A percentile compares a stretch with the other conserved stretches of the same genome.
Conservation (phyloP, 257 asterid species). For the Solanum sitiens region DNA sequence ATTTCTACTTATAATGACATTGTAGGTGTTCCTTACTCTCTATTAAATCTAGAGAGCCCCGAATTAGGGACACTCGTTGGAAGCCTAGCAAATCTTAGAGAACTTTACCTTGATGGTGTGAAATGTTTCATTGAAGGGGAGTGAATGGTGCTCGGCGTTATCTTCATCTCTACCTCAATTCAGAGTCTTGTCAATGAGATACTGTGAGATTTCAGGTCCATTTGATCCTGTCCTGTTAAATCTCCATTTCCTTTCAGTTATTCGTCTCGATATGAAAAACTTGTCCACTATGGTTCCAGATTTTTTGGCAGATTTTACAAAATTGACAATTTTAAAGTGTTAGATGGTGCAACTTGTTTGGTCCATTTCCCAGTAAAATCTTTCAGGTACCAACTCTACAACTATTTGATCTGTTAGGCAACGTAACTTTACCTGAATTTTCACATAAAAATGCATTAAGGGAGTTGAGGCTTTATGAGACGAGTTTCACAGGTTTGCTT, state of each 20-base stretch:
- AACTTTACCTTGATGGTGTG: neutral
- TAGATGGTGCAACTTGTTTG: neutral
- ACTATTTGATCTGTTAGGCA: conserved; percentile 1
- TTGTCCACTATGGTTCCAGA: neutral
- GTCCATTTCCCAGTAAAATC: conserved; percentile 12
- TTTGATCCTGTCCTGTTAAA: neutral
- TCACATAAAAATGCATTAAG: neutral
- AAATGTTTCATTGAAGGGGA: neutral
- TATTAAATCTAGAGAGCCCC: neutral
- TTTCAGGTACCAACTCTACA: conserved; percentile 18
- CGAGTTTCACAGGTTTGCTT: conserved; percentile 7
- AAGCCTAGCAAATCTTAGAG: neutral
- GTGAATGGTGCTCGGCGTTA: conserved; percentile 2
- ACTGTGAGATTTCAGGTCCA: conserved; percentile 5
- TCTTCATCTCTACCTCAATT: conserved; percentile 10
- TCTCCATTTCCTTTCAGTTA: neutral
- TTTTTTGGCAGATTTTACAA: conserved; percentile 2
- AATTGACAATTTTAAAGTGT: neutral
- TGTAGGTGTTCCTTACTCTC: neutral
- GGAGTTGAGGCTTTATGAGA: neutral
- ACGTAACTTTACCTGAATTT: conserved; percentile 3
- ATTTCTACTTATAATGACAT: neutral
- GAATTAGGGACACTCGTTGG: neutral
- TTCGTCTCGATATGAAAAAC: neutral
- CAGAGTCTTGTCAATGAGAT: neutral